Evolutionary conservation across 2,329 filamentous ascomycete species (phyloP).

Genomic region (Raffaelea deltoideospora): DNA sequence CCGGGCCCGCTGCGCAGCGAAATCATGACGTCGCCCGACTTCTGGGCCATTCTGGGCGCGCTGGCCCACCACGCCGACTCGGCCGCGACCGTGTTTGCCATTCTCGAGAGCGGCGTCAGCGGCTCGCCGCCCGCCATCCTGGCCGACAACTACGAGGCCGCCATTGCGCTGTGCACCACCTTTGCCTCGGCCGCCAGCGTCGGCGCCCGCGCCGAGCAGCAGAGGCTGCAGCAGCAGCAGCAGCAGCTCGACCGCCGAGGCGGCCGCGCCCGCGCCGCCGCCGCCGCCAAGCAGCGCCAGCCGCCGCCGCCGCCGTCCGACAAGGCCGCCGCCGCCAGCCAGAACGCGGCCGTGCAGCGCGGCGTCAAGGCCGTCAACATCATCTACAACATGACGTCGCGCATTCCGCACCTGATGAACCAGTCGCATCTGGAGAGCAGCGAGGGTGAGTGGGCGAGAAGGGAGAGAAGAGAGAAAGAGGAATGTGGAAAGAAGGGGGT

Average conservation of each 20-base stretch:
- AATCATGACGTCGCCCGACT: conserved; percentile 91
- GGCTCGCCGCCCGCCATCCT: conserved; percentile 71
- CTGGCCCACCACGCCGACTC: conserved; percentile 56
- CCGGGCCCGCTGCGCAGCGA: conserved; percentile 71
- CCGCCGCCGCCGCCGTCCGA: conserved; percentile 10
- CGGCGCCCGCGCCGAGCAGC: conserved; percentile 54
- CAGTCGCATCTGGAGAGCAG: conserved; percentile 82
- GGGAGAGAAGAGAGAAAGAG: no score
- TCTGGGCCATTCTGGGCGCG: conserved; percentile 79
- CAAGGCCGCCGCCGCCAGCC: conserved; percentile 24
- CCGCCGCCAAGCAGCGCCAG: conserved; percentile 34
- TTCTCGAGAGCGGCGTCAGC: conserved; percentile 64
- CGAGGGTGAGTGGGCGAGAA: conserved; percentile 57
- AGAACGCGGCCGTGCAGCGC: conserved; percentile 58
- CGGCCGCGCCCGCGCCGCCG: conserved; percentile 10
- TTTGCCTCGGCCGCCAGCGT: conserved; percentile 75
- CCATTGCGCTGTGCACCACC: conserved; percentile 69
- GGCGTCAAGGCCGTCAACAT: conserved; percentile 69
- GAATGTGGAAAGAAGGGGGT: no score
- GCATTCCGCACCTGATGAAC: conserved; percentile 75
- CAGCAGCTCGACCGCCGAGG: conserved; percentile 9
- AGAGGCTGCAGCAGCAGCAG: conserved; percentile 37
- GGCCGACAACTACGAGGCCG: conserved; percentile 88
- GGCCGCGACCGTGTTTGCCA: conserved; percentile 66
- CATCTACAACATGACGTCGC: conserved; percentile 66